Evolutionary conservation across 2,329 filamentous ascomycete genomes (phyloP).

Genomic region (Chrysosporium queenslandicum): DNA sequence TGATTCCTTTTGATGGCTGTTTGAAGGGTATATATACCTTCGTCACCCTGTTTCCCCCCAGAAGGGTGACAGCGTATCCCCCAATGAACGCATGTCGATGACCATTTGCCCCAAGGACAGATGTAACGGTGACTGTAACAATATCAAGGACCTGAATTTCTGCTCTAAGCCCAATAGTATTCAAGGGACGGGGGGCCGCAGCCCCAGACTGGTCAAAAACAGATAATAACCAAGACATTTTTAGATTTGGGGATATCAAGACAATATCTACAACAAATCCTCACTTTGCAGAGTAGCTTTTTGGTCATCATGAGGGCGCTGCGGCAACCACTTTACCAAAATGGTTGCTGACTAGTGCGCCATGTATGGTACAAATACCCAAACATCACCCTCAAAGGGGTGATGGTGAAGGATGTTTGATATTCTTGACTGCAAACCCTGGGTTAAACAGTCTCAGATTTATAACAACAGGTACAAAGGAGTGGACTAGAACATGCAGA

Average conservation of each 20-base stretch:
- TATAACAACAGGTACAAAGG: background rate
- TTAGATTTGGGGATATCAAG: background rate
- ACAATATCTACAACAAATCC: background rate
- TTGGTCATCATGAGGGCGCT: background rate
- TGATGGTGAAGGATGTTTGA: background rate
- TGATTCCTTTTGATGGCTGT: background rate
- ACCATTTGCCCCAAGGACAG: background rate
- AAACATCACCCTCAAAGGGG: no score
- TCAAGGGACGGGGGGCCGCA: background rate
- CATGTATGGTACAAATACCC: no score
- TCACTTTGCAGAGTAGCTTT: background rate
- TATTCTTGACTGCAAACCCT: background rate
- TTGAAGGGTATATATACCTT: slow-evolving; percentile 3
- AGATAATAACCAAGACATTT: slow-evolving; percentile 3
- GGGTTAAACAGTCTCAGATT: background rate
- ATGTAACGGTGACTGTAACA: background rate
- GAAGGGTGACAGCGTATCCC: slow-evolving; percentile 13
- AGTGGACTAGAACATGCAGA: background rate
- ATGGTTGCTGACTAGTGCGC: background rate
- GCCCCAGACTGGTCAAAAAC: background rate
- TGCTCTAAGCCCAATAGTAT: background rate
- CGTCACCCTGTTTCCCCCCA: slow-evolving; percentile 13
- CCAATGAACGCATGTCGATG: slow-evolving; percentile 13
- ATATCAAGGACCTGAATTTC: background rate
- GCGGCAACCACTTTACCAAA: background rate